A percentile compares a stretch with the other conserved stretches of the same genome.
phyloP scores from a whole-genome alignment of 768 basidiomycete genomes.

The Cystobasidium onofrii region DNA sequence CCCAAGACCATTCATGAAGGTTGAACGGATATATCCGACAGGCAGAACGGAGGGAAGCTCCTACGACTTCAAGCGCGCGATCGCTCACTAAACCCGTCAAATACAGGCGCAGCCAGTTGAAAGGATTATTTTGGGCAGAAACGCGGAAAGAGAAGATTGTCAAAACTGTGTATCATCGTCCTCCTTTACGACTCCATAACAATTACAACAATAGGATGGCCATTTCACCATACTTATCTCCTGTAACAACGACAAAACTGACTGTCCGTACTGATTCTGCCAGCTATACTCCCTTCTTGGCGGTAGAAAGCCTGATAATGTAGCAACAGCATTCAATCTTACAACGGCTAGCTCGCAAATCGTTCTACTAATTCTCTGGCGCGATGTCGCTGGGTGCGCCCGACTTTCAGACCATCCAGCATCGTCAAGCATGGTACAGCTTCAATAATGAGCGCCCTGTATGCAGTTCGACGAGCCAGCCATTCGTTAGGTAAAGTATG shows the following conservation, averaged over 20 bases:
- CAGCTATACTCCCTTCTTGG: no score
- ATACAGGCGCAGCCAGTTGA: no score
- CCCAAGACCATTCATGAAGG: conserved; percentile 24
- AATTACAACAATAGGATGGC: no score
- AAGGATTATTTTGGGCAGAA: no score
- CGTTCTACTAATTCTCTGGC: conserved; percentile 1
- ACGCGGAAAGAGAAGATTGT: neutral
- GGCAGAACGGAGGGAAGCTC: conserved; percentile 15
- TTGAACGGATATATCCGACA: conserved; percentile 7
- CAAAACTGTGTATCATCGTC: no score
- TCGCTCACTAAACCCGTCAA: neutral
- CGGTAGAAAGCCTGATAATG: no score
- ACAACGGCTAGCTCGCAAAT: neutral
- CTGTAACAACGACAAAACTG: neutral
- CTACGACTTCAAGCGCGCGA: neutral
- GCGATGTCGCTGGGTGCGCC: neutral
- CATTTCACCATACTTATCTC: no score
- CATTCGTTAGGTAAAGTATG: conserved; percentile 78
- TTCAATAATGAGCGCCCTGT: conserved; percentile 79
- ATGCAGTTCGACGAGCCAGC: conserved; percentile 78
- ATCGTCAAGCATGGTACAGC: conserved; percentile 59
- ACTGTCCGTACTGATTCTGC: no score
- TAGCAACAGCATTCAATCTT: no score
- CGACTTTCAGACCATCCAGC: conserved; percentile 78
- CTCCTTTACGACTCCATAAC: no score